A percentile compares a stretch with the other conserved stretches of the same genome.
phyloP scores from a whole-genome alignment of 306 rosid genomes.

The Canavalia gladiata region DNA sequence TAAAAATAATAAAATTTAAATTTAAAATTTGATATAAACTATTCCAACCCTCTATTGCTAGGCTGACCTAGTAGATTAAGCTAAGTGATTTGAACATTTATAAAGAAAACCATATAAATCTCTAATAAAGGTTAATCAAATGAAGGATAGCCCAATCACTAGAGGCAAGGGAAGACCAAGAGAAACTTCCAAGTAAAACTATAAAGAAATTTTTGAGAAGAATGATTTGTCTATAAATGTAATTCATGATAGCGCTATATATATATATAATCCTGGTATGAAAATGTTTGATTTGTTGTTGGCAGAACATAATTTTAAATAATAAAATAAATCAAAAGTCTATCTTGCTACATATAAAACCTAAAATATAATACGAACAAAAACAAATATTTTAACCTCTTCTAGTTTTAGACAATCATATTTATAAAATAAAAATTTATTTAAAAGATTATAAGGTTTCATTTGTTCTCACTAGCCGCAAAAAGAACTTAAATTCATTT shows the following conservation, averaged over 20 bases:
- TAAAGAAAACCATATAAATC: too few species aligned
- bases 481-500: conserved; percentile 26
- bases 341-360: not conserved
- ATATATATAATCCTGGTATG: too few species aligned
- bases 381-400: not conserved
- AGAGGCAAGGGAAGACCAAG: not conserved
- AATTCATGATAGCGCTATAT: too few species aligned
- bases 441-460: conserved; percentile 18
- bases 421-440: not conserved
- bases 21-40: too few species aligned
- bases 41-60: too few species aligned
- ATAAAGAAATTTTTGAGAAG: too few species aligned
- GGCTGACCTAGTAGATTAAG: too few species aligned
- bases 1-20: too few species aligned
- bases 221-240: too few species aligned
- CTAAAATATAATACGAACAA: not conserved
- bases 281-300: not conserved
- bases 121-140: not conserved
- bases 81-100: too few species aligned
- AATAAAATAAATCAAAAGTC: not conserved
- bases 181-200: too few species aligned
- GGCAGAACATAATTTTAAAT: not conserved
- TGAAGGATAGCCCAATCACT: not conserved
- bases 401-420: not conserved
- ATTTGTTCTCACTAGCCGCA: conserved; percentile 32